A percentile compares a stretch with the other conserved stretches of the same genome.
Conservation (phyloP, 768 basidiomycete species). For the Antrodiella citrinella region DNA sequence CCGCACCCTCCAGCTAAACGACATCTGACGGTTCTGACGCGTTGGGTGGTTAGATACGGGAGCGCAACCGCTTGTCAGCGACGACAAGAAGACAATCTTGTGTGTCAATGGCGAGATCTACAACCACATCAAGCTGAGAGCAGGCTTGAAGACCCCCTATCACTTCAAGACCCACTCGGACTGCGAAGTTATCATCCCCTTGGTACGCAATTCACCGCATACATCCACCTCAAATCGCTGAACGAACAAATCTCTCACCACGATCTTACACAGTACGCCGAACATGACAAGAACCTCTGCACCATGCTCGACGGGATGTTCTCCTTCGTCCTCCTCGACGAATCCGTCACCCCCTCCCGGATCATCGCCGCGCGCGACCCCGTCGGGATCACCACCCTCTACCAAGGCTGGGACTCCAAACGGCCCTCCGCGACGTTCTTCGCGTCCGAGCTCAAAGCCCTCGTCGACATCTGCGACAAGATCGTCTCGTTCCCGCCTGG, state of each 20-base stretch:
- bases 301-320: slow-evolving; percentile 94
- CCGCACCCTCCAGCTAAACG: neutral
- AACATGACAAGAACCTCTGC: slow-evolving; percentile 72
- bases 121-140: slow-evolving; percentile 83
- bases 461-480: slow-evolving; percentile 87
- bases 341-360: slow-evolving; percentile 80
- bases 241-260: neutral
- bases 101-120: slow-evolving; percentile 99
- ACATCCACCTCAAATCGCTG: neutral
- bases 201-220: slow-evolving; percentile 46
- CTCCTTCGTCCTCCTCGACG: slow-evolving; percentile 93
- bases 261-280: slow-evolving; percentile 55
- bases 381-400: slow-evolving; percentile 96
- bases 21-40: neutral
- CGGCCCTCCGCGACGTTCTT: slow-evolving; percentile 83
- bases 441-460: slow-evolving; percentile 91
- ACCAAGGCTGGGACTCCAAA: slow-evolving; percentile 89
- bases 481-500: slow-evolving; percentile 96
- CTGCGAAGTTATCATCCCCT: slow-evolving; percentile 92
- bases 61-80: slow-evolving; percentile 87
- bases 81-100: slow-evolving; percentile 76
- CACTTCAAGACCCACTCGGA: slow-evolving; percentile 97
- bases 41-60: slow-evolving; percentile 66
- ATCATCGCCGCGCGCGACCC: slow-evolving; percentile 96
- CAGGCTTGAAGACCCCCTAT: slow-evolving; percentile 50